Evolutionary conservation across 129 eudicot genomes (phyloP).

Genomic region (Flaveria brownii): DNA sequence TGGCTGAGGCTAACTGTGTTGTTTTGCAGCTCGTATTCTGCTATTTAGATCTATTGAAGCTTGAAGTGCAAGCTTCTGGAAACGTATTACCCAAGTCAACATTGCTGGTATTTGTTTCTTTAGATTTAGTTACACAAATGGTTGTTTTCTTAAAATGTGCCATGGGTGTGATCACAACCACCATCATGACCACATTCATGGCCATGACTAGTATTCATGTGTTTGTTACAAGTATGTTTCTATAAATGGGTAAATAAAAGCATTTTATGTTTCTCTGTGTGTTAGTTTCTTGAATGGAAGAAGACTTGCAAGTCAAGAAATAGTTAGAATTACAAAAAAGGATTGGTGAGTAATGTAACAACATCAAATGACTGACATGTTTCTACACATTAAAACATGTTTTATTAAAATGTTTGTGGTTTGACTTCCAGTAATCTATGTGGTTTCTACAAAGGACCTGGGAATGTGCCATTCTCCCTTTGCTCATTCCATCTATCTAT

Average conservation of each 20-base stretch:
- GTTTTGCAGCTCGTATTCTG: too few relatives aligned
- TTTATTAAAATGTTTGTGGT: slow-evolving; percentile 19
- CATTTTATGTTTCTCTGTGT: neutral
- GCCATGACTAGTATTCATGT: neutral
- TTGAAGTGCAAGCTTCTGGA: too few relatives aligned
- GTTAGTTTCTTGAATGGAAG: neutral
- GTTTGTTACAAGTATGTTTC: neutral
- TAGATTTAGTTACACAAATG: too few relatives aligned
- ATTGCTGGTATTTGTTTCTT: too few relatives aligned
- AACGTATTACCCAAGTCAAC: too few relatives aligned
- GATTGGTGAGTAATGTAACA: neutral
- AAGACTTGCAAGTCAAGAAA: neutral
- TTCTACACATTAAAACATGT: slow-evolving; percentile 27
- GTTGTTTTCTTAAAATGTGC: neutral
- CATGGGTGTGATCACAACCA: neutral
- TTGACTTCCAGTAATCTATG: neutral
- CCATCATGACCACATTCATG: neutral
- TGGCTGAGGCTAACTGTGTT: too few relatives aligned
- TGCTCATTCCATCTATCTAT: slow-evolving; percentile 31
- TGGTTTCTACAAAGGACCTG: slow-evolving; percentile 71
- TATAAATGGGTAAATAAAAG: neutral
- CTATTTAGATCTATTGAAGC: too few relatives aligned
- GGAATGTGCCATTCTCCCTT: slow-evolving; percentile 88
- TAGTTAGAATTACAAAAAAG: neutral
- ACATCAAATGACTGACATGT: slow-evolving; percentile 19